Percentiles rank a stretch among this genome's conserved stretches.
Conservation (phyloP, 1,284 basidiomycete species). For the Puccinia coronata region DNA sequence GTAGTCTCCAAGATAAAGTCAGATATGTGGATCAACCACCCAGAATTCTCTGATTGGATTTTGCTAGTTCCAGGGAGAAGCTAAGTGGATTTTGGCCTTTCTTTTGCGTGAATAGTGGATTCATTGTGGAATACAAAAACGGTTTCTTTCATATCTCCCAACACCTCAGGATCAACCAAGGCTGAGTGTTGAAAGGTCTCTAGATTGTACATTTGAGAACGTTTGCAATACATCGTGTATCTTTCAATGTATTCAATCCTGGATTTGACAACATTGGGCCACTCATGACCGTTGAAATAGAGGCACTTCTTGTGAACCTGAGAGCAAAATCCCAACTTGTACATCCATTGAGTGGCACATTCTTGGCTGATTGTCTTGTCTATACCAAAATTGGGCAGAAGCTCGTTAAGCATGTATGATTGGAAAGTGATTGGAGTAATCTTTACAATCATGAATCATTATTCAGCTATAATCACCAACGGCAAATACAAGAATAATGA, state of each 20-base stretch:
- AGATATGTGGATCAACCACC: too few relatives aligned
- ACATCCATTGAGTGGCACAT: neutral
- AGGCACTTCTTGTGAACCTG: neutral
- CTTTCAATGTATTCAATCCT: neutral
- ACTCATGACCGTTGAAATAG: neutral
- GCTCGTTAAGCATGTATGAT: too few relatives aligned
- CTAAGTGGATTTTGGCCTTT: neutral
- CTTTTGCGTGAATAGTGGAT: too few relatives aligned
- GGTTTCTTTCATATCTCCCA: neutral
- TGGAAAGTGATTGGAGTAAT: too few relatives aligned
- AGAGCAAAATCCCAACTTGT: neutral
- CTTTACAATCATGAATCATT: too few relatives aligned
- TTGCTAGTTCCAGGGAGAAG: constrained; percentile 7
- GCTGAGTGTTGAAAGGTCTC: neutral
- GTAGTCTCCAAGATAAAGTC: neutral
- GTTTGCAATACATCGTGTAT: neutral
- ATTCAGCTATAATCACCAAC: too few relatives aligned
- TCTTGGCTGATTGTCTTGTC: neutral
- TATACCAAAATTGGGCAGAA: too few relatives aligned
- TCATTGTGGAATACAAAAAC: too few relatives aligned
- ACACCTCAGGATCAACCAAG: neutral
- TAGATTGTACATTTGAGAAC: neutral
- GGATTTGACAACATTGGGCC: neutral
- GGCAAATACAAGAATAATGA: too few relatives aligned
- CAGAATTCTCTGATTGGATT: neutral